These are phyloP conservation scores for Fraxinus americana DNA, from an alignment of 257 asterid genomes.

Conservation along the genomic window DNA sequence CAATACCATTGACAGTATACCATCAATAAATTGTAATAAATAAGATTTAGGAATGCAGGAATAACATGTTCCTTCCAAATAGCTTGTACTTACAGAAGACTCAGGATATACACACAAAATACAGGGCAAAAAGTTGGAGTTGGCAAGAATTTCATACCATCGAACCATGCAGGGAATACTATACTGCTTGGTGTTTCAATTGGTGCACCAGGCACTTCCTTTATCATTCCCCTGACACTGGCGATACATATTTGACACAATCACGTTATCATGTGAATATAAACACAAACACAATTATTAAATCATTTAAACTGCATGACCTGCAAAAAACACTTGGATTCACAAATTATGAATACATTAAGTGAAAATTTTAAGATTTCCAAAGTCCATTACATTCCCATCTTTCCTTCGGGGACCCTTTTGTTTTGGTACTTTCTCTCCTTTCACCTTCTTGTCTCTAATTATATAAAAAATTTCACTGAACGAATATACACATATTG, in stretches of 20 bases:
- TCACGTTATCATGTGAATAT: not conserved
- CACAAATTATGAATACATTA: not conserved
- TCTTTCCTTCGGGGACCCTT: not conserved
- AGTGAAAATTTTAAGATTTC: not conserved
- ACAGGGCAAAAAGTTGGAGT: not conserved
- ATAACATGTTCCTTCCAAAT: not conserved
- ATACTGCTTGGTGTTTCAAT: slow-evolving; percentile 47
- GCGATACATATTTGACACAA: slow-evolving; percentile 44
- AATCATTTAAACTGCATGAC: not conserved
- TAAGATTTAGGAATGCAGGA: not conserved
- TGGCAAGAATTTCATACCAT: slow-evolving; percentile 38
- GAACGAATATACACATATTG: too few relatives aligned
- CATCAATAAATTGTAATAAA: not conserved
- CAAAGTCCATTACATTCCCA: not conserved
- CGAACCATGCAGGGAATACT: slow-evolving; percentile 38
- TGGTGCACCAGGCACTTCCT: slow-evolving; percentile 44
- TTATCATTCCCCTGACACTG: slow-evolving; percentile 52
- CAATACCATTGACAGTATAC: not conserved
- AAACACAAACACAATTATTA: not conserved
- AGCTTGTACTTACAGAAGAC: not conserved
- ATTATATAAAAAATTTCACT: not conserved
- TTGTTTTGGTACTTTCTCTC: not conserved
- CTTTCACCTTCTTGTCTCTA: not conserved
- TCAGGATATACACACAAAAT: not conserved
- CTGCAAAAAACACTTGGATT: not conserved